Percentiles rank a stretch among this genome's conserved stretches.
phyloP scores from a whole-genome alignment of 1,139 yeast genomes.

The Saccharomycopsis crataegensis region DNA sequence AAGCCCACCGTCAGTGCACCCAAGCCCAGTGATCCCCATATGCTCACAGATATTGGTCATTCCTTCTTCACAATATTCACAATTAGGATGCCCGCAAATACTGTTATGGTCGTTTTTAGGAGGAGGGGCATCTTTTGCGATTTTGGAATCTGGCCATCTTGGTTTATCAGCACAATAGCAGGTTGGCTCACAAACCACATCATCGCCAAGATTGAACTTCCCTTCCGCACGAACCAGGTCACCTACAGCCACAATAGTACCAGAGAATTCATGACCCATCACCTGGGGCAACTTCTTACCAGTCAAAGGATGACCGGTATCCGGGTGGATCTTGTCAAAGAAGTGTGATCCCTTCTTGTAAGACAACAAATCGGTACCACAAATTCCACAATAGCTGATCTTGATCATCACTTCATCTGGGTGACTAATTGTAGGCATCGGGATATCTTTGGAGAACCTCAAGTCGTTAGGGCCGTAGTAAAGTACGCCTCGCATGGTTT shows the following conservation, averaged over 20 bases:
- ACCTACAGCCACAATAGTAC: slow-evolving; percentile 36
- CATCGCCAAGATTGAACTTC: slow-evolving; percentile 33
- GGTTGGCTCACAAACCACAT: slow-evolving; percentile 48
- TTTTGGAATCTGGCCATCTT: slow-evolving; percentile 24
- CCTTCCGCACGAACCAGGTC: slow-evolving; percentile 31
- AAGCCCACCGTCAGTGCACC: slow-evolving; percentile 44
- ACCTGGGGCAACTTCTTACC: slow-evolving; percentile 35
- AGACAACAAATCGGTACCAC: slow-evolving; percentile 55
- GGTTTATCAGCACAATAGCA: slow-evolving; percentile 42
- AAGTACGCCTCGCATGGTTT: slow-evolving; percentile 46
- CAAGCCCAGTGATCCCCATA: slow-evolving; percentile 39
- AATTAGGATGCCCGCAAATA: slow-evolving; percentile 19
- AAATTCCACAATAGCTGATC: slow-evolving; percentile 49
- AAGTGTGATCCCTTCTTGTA: slow-evolving; percentile 47
- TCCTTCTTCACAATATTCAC: slow-evolving; percentile 41
- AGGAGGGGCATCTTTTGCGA: background rate
- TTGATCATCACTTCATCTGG: slow-evolving; percentile 45
- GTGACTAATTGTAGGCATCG: slow-evolving; percentile 38
- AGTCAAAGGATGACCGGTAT: slow-evolving; percentile 26
- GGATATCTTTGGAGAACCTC: slow-evolving; percentile 35
- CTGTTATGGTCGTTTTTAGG: slow-evolving; percentile 2
- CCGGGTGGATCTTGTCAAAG: slow-evolving; percentile 31
- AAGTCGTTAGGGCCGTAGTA: slow-evolving; percentile 45
- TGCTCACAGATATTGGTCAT: slow-evolving; percentile 40
- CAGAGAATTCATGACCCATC: slow-evolving; percentile 58